Evolutionary conservation across 768 basidiomycete species (phyloP).

Genomic region (Paxillus rubicundulus): DNA sequence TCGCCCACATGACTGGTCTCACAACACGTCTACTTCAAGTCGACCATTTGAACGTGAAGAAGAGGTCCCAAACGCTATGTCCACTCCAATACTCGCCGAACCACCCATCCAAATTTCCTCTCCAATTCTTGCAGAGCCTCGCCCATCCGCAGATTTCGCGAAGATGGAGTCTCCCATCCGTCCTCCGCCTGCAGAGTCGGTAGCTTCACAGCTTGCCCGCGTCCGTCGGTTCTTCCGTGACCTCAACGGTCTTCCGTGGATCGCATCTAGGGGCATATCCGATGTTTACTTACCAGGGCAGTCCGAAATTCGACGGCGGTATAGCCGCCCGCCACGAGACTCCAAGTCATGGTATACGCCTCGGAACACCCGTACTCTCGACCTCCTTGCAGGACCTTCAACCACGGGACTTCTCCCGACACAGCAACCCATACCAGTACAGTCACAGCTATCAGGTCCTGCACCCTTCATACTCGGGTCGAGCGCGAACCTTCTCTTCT

Average conservation of each 20-base stretch:
- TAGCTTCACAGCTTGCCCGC: constrained; percentile 36
- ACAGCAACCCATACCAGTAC: constrained; percentile 13
- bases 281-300: constrained; percentile 47
- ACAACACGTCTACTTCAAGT: constrained; percentile 22
- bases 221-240: constrained; percentile 36
- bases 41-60: constrained; percentile 23
- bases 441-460: constrained; percentile 9
- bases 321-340: constrained; percentile 24
- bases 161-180: constrained; percentile 48
- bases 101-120: constrained; percentile 28
- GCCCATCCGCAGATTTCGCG: constrained; percentile 45
- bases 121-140: constrained; percentile 42
- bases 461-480: constrained; percentile 32
- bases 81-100: constrained; percentile 27
- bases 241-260: constrained; percentile 47
- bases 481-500: constrained; percentile 29
- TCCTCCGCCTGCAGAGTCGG: constrained; percentile 34
- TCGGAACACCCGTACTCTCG: constrained; percentile 25
- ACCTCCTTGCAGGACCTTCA: constrained; percentile 32
- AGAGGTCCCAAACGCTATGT: constrained; percentile 28
- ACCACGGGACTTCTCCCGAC: constrained; percentile 27
- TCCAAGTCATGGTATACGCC: constrained; percentile 29
- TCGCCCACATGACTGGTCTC: constrained; percentile 20
- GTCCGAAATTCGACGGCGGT: constrained; percentile 23
- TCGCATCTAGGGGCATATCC: constrained; percentile 43